These are phyloP conservation scores for Salvia miltiorrhiza DNA, from an alignment of 257 asterid genomes.

Conservation along the genomic window DNA sequence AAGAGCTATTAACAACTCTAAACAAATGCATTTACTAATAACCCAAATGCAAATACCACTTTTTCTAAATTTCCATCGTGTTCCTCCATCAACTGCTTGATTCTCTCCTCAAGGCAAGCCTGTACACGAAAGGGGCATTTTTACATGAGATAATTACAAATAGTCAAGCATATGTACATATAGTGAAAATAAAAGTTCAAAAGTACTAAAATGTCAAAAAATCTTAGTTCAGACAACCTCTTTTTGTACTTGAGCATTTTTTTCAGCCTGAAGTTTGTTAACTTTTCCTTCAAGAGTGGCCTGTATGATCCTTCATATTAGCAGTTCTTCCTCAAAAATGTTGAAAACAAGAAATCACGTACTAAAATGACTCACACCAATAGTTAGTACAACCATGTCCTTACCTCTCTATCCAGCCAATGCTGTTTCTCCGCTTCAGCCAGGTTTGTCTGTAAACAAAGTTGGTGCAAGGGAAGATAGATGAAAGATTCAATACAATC, in stretches of 20 bases:
- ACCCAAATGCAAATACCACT: conserved; percentile 39
- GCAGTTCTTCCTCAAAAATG: conserved; percentile 17
- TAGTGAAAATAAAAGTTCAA: not conserved
- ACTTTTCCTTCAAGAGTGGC: conserved; percentile 39
- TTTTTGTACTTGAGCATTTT: conserved; percentile 38
- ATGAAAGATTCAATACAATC: not conserved
- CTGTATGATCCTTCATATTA: conserved; percentile 38
- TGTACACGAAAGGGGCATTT: conserved; percentile 16
- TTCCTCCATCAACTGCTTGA: conserved; percentile 45
- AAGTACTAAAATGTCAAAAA: not conserved
- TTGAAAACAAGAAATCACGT: conserved; percentile 6
- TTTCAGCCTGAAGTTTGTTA: conserved; percentile 42
- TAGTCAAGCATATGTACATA: not conserved
- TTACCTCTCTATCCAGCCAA: conserved; percentile 50
- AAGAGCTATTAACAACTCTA: conserved; percentile 11
- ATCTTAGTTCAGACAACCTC: conserved; percentile 33
- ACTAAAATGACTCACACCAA: conserved; percentile 2
- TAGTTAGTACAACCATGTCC: conserved; percentile 13
- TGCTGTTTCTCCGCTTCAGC: conserved; percentile 34
- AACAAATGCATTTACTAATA: conserved; percentile 4
- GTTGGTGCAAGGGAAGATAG: not conserved
- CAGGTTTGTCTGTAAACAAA: conserved; percentile 29
- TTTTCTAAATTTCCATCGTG: conserved; percentile 39
- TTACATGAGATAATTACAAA: not conserved
- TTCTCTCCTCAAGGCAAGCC: conserved; percentile 45